Evolutionary conservation across 805 yeast genomes (phyloP), one percentile per base, ranked within the genome.

Genomic region (Saccharomycopsis sp.): DNA sequence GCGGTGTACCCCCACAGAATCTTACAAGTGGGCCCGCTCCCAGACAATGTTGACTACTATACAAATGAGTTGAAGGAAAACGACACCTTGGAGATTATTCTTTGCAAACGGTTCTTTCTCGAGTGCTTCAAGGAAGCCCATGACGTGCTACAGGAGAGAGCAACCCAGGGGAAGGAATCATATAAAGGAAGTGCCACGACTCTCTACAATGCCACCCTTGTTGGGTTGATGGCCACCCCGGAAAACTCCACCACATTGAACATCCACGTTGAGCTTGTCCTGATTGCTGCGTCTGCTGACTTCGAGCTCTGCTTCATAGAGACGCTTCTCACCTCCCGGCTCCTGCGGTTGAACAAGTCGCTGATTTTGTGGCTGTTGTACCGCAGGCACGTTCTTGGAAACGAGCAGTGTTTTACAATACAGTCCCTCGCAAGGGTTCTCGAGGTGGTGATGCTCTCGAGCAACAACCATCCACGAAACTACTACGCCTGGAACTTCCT

Each of bases 281-380:
- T 7, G 17, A 10, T 16, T 32, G 7, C 36, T 16, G 12, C n/a
- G 27, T 27, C 16, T 26, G 10, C 33, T 27, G 40, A 40, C 10
- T 21, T 25, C 3, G 45, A 45, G 30, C 9, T 45, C 5, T 21
- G 31, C 19, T 41, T 37, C n/a, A 2, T 42, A 40, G 5, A 42
- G 48, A 19, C 45, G 1, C 47, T 52, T 15, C 45, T 62, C 15
- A 53, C 54, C 0, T 52, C 56, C 17, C 45, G 50, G 5, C 40
- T 56, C 6, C 50, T 57, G 5, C 50, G 52, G 34, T 53, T 61
- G 0, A 62, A 62, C 38, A 62, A 62, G 42, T 58, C 64, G 1
- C 53, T 64, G 3, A 51, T 52, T 27, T 35, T 60, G 18, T 62
- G 65, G 65, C 37, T 42, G 4, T 51, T 53, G 16, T 56, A 53